A percentile compares a stretch with the other conserved stretches of the same genome.
These are phyloP conservation scores for Amylostereum chailletii DNA, from an alignment of 1,284 basidiomycete genomes.

Conservation along the genomic window DNA sequence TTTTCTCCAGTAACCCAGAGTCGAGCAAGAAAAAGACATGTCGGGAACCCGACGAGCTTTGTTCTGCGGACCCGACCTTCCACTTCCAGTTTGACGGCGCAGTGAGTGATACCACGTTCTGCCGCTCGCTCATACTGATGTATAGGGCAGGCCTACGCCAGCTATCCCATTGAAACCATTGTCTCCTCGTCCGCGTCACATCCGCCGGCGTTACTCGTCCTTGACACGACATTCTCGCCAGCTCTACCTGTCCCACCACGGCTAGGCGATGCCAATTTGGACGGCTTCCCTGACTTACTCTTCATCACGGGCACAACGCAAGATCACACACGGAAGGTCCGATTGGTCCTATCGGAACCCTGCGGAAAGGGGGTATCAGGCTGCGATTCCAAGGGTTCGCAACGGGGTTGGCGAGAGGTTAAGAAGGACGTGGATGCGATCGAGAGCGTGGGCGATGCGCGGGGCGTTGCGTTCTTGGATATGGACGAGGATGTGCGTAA, in stretches of 20 bases:
- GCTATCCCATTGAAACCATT: slow-evolving; percentile 59
- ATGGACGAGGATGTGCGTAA: slow-evolving; percentile 87
- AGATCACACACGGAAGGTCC: slow-evolving; percentile 26
- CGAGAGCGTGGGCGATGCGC: slow-evolving; percentile 67
- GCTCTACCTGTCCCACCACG: slow-evolving; percentile 72
- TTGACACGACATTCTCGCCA: slow-evolving; percentile 54
- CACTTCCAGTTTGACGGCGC: slow-evolving; percentile 59
- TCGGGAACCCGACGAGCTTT: slow-evolving; percentile 74
- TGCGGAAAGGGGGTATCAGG: slow-evolving; percentile 55
- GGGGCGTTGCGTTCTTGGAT: slow-evolving; percentile 80
- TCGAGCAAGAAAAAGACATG: slow-evolving; percentile 29
- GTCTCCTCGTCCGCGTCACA: slow-evolving; percentile 33
- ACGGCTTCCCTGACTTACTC: slow-evolving; percentile 92
- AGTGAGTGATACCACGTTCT: slow-evolving; percentile 31
- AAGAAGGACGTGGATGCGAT: slow-evolving; percentile 58
- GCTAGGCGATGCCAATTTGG: slow-evolving; percentile 87
- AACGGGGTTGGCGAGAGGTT: slow-evolving; percentile 58
- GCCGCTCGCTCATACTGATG: neutral
- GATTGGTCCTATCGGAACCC: slow-evolving; percentile 64
- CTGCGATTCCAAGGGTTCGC: slow-evolving; percentile 40
- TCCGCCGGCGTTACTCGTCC: slow-evolving; percentile 56
- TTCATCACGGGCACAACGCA: slow-evolving; percentile 44
- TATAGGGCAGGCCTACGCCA: slow-evolving; percentile 48
- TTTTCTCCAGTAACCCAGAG: slow-evolving; percentile 40
- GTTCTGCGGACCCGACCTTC: slow-evolving; percentile 76